These are phyloP conservation scores for Boletus coccyginus DNA, from an alignment of 768 basidiomycete genomes.

Conservation along the genomic window DNA sequence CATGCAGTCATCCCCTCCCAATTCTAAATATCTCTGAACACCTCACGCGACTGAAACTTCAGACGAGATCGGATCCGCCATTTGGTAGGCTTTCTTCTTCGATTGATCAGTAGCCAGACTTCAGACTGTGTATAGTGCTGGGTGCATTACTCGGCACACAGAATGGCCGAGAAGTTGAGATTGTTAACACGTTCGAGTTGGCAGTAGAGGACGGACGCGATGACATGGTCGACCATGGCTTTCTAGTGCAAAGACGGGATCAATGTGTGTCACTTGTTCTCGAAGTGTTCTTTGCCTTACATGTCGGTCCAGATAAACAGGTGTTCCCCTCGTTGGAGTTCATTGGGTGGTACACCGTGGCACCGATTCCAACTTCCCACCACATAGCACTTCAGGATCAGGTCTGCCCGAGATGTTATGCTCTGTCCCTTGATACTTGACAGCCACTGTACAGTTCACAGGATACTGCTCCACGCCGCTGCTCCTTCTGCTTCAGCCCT, in stretches of 20 bases:
- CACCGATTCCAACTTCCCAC: conserved; percentile 62
- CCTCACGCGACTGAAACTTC: conserved; percentile 79
- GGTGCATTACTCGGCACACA: conserved; percentile 95
- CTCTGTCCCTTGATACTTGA: background rate
- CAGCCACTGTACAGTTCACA: conserved; percentile 57
- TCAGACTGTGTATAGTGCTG: conserved; percentile 54
- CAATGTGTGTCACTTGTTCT: conserved; percentile 59
- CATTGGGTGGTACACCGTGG: conserved; percentile 96
- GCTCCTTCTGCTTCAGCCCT: conserved; percentile 72
- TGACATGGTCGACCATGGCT: conserved; percentile 72
- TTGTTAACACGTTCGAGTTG: conserved; percentile 95
- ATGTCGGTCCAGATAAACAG: conserved; percentile 73
- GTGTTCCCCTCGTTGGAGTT: conserved; percentile 97
- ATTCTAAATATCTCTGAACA: conserved; percentile 98
- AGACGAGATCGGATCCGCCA: conserved; percentile 56
- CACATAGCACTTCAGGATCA: conserved; percentile 88
- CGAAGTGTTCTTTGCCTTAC: conserved; percentile 1
- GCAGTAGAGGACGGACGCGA: conserved; percentile 55
- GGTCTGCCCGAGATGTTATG: conserved; percentile 37
- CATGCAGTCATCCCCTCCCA: conserved; percentile 85
- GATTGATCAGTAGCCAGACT: background rate
- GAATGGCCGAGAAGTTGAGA: conserved; percentile 92
- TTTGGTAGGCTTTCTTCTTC: conserved; percentile 50
- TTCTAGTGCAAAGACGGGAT: conserved; percentile 77
- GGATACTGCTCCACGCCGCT: conserved; percentile 86